These are phyloP conservation scores for Beta vulgaris DNA, from an alignment of 148 eudicot genomes.

Conservation along the genomic window DNA sequence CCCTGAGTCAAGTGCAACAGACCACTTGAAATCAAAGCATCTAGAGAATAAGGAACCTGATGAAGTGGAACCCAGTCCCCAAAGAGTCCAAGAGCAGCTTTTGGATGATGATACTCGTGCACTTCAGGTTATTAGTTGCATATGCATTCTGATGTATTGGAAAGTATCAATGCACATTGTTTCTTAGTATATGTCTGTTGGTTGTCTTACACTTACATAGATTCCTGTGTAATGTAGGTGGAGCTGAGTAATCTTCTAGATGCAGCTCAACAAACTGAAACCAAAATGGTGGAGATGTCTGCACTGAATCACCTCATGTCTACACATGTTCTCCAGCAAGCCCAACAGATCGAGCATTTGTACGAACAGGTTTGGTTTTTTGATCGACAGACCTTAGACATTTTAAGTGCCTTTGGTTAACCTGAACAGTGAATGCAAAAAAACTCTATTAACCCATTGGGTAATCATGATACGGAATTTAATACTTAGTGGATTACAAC, in stretches of 20 bases:
- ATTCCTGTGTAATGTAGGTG: slow-evolving; percentile 39
- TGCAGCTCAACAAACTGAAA: slow-evolving; percentile 88
- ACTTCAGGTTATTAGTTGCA: slow-evolving; percentile 61
- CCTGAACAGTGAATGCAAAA: neutral
- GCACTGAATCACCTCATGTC: slow-evolving; percentile 96
- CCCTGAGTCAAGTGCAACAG: slow-evolving; percentile 29
- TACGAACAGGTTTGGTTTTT: slow-evolving; percentile 64
- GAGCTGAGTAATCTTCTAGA: slow-evolving; percentile 78
- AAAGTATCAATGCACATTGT: neutral
- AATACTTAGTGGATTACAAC: no score
- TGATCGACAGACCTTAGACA: neutral
- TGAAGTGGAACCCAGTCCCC: slow-evolving; percentile 55
- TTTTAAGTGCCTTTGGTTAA: slow-evolving; percentile 1
- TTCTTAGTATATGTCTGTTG: neutral
- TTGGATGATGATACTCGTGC: slow-evolving; percentile 91
- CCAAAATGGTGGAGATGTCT: slow-evolving; percentile 97
- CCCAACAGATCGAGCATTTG: slow-evolving; percentile 83
- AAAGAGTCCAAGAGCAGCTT: slow-evolving; percentile 74
- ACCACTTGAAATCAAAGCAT: slow-evolving; percentile 32
- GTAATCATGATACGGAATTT: no score
- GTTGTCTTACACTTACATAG: neutral
- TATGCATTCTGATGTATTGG: neutral
- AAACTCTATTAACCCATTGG: no score
- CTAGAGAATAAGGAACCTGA: slow-evolving; percentile 43
- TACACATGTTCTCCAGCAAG: slow-evolving; percentile 89